phyloP scores from a whole-genome alignment of 139 green algal species.

The Microglena sp. region DNA sequence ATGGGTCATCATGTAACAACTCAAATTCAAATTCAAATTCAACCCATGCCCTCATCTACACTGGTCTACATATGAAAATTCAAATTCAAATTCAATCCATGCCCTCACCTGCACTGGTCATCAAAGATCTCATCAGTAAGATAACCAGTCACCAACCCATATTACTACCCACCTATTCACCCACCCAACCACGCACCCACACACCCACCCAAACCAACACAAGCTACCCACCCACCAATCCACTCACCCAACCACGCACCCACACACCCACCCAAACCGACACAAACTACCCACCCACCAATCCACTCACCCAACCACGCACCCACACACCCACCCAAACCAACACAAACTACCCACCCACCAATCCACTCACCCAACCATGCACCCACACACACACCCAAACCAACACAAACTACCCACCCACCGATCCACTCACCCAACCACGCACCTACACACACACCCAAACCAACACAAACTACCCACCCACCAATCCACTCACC shows the following conservation, averaged over 20 bases:
- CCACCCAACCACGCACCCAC: neutral
- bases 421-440: neutral
- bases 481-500: neutral
- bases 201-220: constrained; percentile 1
- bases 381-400: constrained; percentile 3
- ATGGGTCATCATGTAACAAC: no score
- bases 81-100: no score
- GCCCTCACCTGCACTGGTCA: no score
- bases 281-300: no score
- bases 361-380: neutral
- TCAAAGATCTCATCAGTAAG: no score
- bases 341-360: neutral
- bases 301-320: no score
- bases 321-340: constrained; percentile 4
- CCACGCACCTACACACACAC: constrained; percentile 1
- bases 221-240: neutral
- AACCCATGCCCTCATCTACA: no score
- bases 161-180: neutral
- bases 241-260: neutral
- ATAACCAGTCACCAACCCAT: no score
- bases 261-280: neutral
- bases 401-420: neutral
- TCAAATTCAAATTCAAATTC: no score
- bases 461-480: neutral
- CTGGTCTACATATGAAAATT: no score